Conservation (phyloP, 345 rosid species). For the Citropsis articulata region DNA sequence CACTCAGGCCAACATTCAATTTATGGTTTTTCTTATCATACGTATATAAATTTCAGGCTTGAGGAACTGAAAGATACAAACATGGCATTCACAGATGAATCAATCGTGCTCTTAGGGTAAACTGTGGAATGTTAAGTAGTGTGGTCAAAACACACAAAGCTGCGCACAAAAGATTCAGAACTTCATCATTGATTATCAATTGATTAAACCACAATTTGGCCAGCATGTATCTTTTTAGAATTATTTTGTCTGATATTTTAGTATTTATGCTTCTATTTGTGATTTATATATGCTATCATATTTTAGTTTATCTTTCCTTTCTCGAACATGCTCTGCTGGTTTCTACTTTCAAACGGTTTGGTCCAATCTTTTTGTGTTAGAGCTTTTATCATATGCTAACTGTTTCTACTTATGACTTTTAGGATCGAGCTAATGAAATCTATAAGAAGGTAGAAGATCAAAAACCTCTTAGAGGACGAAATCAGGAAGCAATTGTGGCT, state of each 20-base stretch:
- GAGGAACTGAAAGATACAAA: neutral
- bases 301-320: neutral
- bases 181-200: neutral
- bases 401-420: conserved; percentile 1
- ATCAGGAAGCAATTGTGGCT: conserved; percentile 45
- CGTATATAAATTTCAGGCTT: neutral
- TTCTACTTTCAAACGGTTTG: neutral
- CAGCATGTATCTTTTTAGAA: neutral
- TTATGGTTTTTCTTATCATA: neutral
- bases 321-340: neutral
- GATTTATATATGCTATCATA: neutral
- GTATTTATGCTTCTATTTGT: neutral
- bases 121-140: neutral
- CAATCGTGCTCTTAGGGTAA: neutral
- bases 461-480: conserved; percentile 46
- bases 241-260: neutral
- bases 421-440: conserved; percentile 61
- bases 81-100: neutral
- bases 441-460: conserved; percentile 58
- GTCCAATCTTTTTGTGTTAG: neutral
- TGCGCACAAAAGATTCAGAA: neutral
- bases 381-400: neutral
- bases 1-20: neutral
- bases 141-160: neutral
- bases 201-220: neutral